Evolutionary conservation across 257 asterid genomes (phyloP), one percentile per base, ranked within the genome.

Genomic region (Solanum chiquidenum): DNA sequence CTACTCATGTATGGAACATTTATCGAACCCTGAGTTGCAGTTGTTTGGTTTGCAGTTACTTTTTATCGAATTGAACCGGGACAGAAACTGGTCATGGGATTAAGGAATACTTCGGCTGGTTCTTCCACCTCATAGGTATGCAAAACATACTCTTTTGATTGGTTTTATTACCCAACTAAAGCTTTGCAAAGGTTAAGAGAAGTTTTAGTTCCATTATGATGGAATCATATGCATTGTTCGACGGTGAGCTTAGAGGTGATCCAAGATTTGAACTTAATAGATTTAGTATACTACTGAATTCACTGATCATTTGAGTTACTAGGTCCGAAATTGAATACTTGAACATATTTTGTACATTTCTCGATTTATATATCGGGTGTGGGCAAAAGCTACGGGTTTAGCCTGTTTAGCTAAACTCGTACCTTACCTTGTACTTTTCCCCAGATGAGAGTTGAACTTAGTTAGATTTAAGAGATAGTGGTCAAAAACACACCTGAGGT

Each of bases 1-100:
- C 25, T 55, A 20, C 64, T 55, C 64, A 55, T 64, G 33, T n/a
- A n/a, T 64, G 72, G 72, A 44, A 25, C n/a, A 14, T 44, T 74
- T 29, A 27, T 79, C 16, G 16, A 21, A 79, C 25, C 80, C 84
- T 74, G 82, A 69, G 40, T n/a, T 60, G 35, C 16, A 20, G 46
- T 75, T 79, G 44, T 87, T 79, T 66, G 79, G 38, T 86, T 86
- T 75, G 52, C 95, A 95, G 98, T 95, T 84, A 93, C 93, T 40
- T 95, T 95, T 90, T 93, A 91, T 88, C 93, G 91, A 84, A 91
- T 93, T 76, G 96, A 95, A 74, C 96, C 98, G 6, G 94, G 91
- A 52, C 93, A 94, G 69, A 91, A 88, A 89, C 88, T 95, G 89
- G 89, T 94, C 77, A 93, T 95, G 85, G 98, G 96, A 88, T 88